Evolutionary conservation across 1,284 basidiomycete species (phyloP).

Genomic region (Heterobasidion irregulare): DNA sequence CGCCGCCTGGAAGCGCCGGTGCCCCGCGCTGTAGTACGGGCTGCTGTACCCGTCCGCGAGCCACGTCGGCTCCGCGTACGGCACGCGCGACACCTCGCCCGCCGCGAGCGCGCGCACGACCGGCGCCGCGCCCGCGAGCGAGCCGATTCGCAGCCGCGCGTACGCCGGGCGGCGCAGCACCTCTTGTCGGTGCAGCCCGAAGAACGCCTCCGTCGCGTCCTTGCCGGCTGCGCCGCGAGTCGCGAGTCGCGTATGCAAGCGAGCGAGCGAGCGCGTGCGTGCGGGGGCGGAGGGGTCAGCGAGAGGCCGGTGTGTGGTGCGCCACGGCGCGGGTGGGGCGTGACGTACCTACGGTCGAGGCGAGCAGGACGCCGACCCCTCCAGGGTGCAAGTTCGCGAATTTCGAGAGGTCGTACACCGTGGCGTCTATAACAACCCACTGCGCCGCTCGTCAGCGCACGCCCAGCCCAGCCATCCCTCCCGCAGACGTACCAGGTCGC

Average conservation of each 20-base stretch:
- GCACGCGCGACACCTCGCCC: conserved; percentile 70
- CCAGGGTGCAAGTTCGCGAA: conserved; percentile 65
- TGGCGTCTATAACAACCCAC: conserved; percentile 63
- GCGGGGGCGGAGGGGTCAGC: no score
- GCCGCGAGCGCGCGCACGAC: conserved; percentile 50
- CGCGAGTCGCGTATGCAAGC: neutral
- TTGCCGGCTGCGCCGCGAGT: conserved; percentile 40
- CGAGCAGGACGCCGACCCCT: conserved; percentile 47
- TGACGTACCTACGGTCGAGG: conserved; percentile 3
- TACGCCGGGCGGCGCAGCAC: conserved; percentile 81
- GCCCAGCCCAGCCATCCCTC: neutral
- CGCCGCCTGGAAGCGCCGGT: conserved; percentile 58
- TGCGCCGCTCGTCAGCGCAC: conserved; percentile 11
- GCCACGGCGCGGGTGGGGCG: neutral
- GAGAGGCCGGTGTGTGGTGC: no score
- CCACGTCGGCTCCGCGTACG: conserved; percentile 90
- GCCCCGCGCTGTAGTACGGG: conserved; percentile 79
- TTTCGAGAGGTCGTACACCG: conserved; percentile 57
- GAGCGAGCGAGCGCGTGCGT: neutral
- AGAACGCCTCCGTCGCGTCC: conserved; percentile 88
- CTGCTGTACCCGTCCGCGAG: conserved; percentile 71
- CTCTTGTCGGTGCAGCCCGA: conserved; percentile 85
- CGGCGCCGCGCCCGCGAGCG: conserved; percentile 60
- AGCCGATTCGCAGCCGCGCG: conserved; percentile 74
- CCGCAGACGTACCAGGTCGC: conserved; percentile 45